Evolutionary conservation across 306 rosid genomes (phyloP).

Genomic region (Clitoria ternatea): DNA sequence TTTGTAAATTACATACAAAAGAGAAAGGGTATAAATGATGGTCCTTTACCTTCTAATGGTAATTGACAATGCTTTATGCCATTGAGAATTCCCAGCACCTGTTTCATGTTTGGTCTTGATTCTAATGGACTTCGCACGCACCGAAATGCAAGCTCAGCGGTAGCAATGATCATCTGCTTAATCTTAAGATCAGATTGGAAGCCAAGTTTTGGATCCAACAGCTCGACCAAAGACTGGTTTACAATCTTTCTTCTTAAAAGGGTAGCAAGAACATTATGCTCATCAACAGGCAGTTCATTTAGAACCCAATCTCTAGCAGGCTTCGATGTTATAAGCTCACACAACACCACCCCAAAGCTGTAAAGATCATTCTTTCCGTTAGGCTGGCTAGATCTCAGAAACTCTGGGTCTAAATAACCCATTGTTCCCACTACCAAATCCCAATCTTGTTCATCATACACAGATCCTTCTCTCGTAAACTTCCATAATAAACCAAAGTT

Average conservation of each 20-base stretch:
- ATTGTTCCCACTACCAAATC: too few relatives aligned
- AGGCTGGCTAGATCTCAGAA: background rate
- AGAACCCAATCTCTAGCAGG: background rate
- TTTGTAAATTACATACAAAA: background rate
- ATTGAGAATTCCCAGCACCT: slow-evolving; percentile 20
- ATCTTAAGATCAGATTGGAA: background rate
- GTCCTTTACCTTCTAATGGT: too few relatives aligned
- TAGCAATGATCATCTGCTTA: background rate
- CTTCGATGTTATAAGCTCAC: slow-evolving; percentile 12
- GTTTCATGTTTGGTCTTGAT: slow-evolving; percentile 20
- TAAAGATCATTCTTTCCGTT: slow-evolving; percentile 9
- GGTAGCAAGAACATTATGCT: background rate
- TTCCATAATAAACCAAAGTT: background rate
- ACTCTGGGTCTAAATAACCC: slow-evolving; percentile 26
- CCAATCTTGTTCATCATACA: too few relatives aligned
- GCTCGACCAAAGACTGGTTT: background rate
- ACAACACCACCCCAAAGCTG: slow-evolving; percentile 24
- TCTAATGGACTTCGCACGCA: slow-evolving; percentile 21
- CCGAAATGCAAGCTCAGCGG: slow-evolving; percentile 10
- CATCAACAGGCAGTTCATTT: too few relatives aligned
- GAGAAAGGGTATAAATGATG: background rate
- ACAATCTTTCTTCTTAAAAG: background rate
- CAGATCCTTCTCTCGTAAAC: background rate
- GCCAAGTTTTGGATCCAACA: slow-evolving; percentile 16
- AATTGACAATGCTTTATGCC: background rate